Evolutionary conservation across 495 filamentous ascomycete species (phyloP).

Genomic region (Halenospora varia): DNA sequence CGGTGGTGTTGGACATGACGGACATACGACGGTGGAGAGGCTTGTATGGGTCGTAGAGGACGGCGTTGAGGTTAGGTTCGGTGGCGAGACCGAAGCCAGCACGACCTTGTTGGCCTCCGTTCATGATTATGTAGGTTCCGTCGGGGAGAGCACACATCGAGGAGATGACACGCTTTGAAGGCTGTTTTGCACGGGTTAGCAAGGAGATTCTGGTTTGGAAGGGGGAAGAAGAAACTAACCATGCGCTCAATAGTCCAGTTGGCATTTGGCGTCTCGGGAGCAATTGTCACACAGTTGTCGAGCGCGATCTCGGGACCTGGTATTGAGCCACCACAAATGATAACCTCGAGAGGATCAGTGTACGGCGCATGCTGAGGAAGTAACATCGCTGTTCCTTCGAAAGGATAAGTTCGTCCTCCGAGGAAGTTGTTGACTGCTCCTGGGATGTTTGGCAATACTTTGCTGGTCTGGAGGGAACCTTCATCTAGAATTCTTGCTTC

Average conservation of each 20-base stretch:
- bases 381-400: slow-evolving; percentile 54
- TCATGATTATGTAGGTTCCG: slow-evolving; percentile 60
- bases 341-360: slow-evolving; percentile 45
- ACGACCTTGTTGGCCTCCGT: slow-evolving; percentile 55
- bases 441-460: slow-evolving; percentile 54
- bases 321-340: slow-evolving; percentile 61
- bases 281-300: slow-evolving; percentile 62
- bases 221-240: slow-evolving; percentile 22
- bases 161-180: slow-evolving; percentile 56
- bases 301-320: slow-evolving; percentile 42
- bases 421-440: slow-evolving; percentile 53
- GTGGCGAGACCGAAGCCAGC: slow-evolving; percentile 59
- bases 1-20: slow-evolving; percentile 61
- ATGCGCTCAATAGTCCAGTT: slow-evolving; percentile 61
- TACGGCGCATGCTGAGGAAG: slow-evolving; percentile 57
- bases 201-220: not conserved
- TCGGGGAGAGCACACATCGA: slow-evolving; percentile 65
- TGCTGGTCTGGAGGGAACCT: slow-evolving; percentile 48
- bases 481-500: slow-evolving; percentile 59
- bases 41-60: slow-evolving; percentile 58
- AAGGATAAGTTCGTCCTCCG: slow-evolving; percentile 57
- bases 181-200: slow-evolving; percentile 16
- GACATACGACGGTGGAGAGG: slow-evolving; percentile 53
- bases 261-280: slow-evolving; percentile 50
- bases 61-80: slow-evolving; percentile 55